A percentile compares a stretch with the other conserved stretches of the same genome.
These are phyloP conservation scores for Hymenotorrendiella dingleyae DNA, from an alignment of 2,329 filamentous ascomycete genomes.

Conservation along the genomic window DNA sequence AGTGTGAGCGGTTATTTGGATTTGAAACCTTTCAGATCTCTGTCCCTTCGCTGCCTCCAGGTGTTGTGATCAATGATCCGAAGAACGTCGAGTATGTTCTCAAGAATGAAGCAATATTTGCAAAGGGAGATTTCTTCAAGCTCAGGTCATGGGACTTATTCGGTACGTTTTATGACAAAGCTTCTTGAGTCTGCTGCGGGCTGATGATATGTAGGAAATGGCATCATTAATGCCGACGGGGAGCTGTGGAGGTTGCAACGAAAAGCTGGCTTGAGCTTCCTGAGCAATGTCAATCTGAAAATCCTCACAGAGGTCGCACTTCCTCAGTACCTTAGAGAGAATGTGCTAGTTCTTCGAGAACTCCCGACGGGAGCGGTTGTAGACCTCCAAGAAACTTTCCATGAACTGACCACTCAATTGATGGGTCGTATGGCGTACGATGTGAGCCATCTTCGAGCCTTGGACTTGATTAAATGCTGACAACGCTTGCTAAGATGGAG, in stretches of 20 bases:
- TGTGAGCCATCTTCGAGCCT: slow-evolving; percentile 25
- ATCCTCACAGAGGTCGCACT: slow-evolving; percentile 51
- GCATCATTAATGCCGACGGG: slow-evolving; percentile 62
- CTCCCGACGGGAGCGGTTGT: slow-evolving; percentile 30
- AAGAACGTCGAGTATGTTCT: slow-evolving; percentile 57
- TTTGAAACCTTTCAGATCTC: slow-evolving; percentile 56
- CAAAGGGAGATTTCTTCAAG: slow-evolving; percentile 58
- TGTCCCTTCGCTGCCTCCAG: slow-evolving; percentile 56
- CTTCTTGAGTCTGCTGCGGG: background rate
- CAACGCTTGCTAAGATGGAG: slow-evolving; percentile 45
- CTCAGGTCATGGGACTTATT: slow-evolving; percentile 56
- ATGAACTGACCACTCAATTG: slow-evolving; percentile 58
- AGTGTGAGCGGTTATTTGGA: slow-evolving; percentile 50
- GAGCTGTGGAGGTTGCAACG: slow-evolving; percentile 57
- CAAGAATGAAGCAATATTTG: slow-evolving; percentile 53
- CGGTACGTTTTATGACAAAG: slow-evolving; percentile 31
- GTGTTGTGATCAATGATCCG: slow-evolving; percentile 57
- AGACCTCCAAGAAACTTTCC: slow-evolving; percentile 54
- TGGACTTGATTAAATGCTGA: slow-evolving; percentile 2
- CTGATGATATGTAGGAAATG: slow-evolving; percentile 39
- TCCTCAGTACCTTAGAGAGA: slow-evolving; percentile 45
- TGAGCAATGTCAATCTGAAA: slow-evolving; percentile 51
- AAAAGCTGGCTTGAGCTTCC: slow-evolving; percentile 54
- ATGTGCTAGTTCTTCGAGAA: slow-evolving; percentile 34
- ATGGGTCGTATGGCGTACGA: slow-evolving; percentile 66